Base-by-base conservation (phyloP, 2,329 filamentous ascomycete genomes). In the Alternaria arborescens region DNA sequence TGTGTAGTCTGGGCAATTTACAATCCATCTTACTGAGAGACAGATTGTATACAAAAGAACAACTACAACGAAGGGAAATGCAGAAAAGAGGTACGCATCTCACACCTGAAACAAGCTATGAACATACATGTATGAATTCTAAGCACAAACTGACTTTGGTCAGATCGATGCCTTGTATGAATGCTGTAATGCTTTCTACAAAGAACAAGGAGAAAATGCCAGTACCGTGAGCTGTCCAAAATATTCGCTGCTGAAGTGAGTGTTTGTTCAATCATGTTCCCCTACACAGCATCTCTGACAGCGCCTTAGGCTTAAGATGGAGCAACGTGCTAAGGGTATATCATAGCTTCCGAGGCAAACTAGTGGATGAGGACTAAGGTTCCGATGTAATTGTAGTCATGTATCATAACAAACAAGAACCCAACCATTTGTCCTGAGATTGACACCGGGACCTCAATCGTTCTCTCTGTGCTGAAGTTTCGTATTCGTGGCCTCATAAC, bases 131-230 rank as follows among this genome's bases (percentile, higher is more conserved):
- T 11, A 8, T 16, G 46, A 2, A 20, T 20, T 24, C 18, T 50
- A 28, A 26, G 28, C 16, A 26, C 28, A 34, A 36, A 43, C 53
- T 70, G 26, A 71, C 50, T 24, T 16, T 6, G 78, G 82, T 18
- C 83, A 93, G 73, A 86, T 99, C 58, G 89, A 94, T 76, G 92
- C 93, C 3, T 82, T 99, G 24, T 99, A 98, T 79, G 90, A 95
- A 70, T 99, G 95, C 80, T 99, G 95, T 79, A 89, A 94, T 72
- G 86, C 87, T 12, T 97, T 98, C 77, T 98, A 99, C 80, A 82
- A 89, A 70, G 85, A 87, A 58, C 87, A 91, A 61, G 94, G 95
- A 16, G 89, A 96, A 57, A 81, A 88, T 24, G 93, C 92, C 32
- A 88, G 85, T 42, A 91, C 90, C 2, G 87, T 89, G 20, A 95